A percentile compares a stretch with the other conserved stretches of the same genome.
These are phyloP conservation scores for Fusarium algeriense DNA, from an alignment of 2,329 filamentous ascomycete species.

Conservation along the genomic window DNA sequence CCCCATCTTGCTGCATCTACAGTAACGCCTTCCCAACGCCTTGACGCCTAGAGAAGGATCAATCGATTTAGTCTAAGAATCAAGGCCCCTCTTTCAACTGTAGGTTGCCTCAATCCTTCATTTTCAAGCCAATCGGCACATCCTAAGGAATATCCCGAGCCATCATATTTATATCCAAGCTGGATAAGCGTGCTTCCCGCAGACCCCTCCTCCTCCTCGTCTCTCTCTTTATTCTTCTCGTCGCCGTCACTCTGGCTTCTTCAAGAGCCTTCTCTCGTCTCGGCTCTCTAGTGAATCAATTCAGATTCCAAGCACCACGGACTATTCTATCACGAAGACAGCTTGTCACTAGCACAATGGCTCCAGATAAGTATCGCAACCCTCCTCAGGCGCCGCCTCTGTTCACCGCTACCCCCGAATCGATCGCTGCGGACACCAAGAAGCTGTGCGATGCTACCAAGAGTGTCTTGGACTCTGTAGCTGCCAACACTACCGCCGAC, in stretches of 20 bases:
- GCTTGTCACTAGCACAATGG: conserved; percentile 70
- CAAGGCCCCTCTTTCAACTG: conserved; percentile 40
- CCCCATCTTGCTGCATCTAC: conserved; percentile 34
- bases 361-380: conserved; percentile 74
- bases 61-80: conserved; percentile 14
- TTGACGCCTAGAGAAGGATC: conserved; percentile 22
- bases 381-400: conserved; percentile 83
- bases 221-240: conserved; percentile 67
- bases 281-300: conserved; percentile 67
- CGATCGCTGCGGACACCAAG: conserved; percentile 76
- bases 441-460: conserved; percentile 73
- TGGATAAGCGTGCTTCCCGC: conserved; percentile 46
- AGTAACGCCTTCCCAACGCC: conserved; percentile 31
- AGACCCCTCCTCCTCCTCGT: conserved; percentile 56
- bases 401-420: conserved; percentile 80
- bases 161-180: conserved; percentile 40
- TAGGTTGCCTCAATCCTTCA: conserved; percentile 15
- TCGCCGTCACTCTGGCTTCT: conserved; percentile 75
- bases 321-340: conserved; percentile 49
- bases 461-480: conserved; percentile 74
- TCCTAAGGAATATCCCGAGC: conserved; percentile 17
- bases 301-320: conserved; percentile 57
- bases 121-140: conserved; percentile 41
- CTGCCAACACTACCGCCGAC: conserved; percentile 67
- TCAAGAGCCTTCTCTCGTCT: conserved; percentile 70